Evolutionary conservation across 1,139 yeast genomes (phyloP).

Genomic region (Blastobotrys serpentis): DNA sequence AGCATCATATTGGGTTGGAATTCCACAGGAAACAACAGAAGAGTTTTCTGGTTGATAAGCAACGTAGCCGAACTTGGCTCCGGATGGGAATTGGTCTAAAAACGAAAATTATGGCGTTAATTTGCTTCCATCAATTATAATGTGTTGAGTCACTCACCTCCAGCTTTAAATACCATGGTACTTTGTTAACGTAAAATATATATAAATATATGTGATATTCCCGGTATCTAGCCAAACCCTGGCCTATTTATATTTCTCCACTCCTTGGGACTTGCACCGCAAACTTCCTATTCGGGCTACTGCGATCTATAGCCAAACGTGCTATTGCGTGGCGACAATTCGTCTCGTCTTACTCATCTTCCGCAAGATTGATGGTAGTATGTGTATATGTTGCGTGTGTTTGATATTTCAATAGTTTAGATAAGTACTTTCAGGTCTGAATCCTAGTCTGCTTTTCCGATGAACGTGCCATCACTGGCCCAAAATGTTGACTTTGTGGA

Average conservation of each 20-base stretch:
- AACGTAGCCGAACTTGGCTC: slow-evolving; percentile 51
- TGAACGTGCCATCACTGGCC: no score
- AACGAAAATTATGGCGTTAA: no score
- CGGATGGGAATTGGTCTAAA: slow-evolving; percentile 45
- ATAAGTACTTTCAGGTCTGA: no score
- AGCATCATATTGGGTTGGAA: slow-evolving; percentile 51
- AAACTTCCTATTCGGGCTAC: slow-evolving; percentile 1
- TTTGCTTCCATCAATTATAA: no score
- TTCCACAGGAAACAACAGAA: slow-evolving; percentile 49
- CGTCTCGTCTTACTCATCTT: no score
- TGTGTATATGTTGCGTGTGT: no score
- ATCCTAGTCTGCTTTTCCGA: no score
- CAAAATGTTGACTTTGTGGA: no score
- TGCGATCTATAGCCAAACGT: background rate
- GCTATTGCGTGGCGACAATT: no score
- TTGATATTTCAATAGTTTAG: no score
- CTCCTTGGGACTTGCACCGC: slow-evolving; percentile 4
- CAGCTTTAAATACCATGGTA: slow-evolving; percentile 19
- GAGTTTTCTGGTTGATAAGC: slow-evolving; percentile 48
- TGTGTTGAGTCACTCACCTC: slow-evolving; percentile 17
- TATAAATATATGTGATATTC: background rate
- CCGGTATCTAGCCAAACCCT: background rate
- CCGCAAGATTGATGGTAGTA: no score
- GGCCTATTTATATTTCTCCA: background rate
- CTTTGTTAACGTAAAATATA: background rate